A percentile compares a stretch with the other conserved stretches of the same genome.
Evolutionary conservation across 2,329 filamentous ascomycete genomes (phyloP).

Genomic region (Microcyclospora pomicola): DNA sequence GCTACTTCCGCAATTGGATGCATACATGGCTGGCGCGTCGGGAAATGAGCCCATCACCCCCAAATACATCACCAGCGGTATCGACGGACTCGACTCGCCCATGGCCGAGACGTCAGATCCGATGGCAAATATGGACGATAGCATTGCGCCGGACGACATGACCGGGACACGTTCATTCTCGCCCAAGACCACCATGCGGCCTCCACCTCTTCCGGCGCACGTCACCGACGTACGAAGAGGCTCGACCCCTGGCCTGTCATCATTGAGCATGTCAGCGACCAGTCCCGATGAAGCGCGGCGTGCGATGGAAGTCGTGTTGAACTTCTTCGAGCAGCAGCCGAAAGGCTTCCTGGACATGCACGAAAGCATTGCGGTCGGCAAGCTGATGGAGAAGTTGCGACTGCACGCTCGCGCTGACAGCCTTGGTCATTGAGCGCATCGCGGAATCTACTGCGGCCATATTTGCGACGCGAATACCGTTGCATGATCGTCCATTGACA

Average conservation of each 20-base stretch:
- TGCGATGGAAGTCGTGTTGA: slow-evolving; percentile 69
- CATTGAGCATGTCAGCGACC: slow-evolving; percentile 1
- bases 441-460: too few relatives aligned
- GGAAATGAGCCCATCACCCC: slow-evolving; percentile 42
- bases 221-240: slow-evolving; percentile 11
- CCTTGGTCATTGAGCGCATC: slow-evolving; percentile 1
- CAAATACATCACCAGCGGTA: slow-evolving; percentile 35
- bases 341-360: slow-evolving; percentile 57
- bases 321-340: slow-evolving; percentile 62
- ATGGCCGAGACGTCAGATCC: slow-evolving; percentile 22
- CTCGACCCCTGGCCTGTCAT: slow-evolving; percentile 16
- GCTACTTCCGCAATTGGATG: slow-evolving; percentile 44
- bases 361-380: slow-evolving; percentile 65
- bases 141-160: slow-evolving; percentile 12
- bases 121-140: slow-evolving; percentile 28
- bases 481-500: too few relatives aligned
- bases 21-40: slow-evolving; percentile 38
- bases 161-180: too few relatives aligned
- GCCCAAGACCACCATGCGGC: slow-evolving; percentile 24
- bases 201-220: slow-evolving; percentile 30
- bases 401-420: slow-evolving; percentile 28
- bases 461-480: too few relatives aligned
- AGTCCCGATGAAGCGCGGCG: slow-evolving; percentile 75
- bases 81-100: slow-evolving; percentile 17
- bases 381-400: slow-evolving; percentile 74